Percentiles rank a stretch among this genome's conserved stretches.
Evolutionary conservation across 805 yeast genomes (phyloP).

Genomic region (Pichia sporocuriosa): DNA sequence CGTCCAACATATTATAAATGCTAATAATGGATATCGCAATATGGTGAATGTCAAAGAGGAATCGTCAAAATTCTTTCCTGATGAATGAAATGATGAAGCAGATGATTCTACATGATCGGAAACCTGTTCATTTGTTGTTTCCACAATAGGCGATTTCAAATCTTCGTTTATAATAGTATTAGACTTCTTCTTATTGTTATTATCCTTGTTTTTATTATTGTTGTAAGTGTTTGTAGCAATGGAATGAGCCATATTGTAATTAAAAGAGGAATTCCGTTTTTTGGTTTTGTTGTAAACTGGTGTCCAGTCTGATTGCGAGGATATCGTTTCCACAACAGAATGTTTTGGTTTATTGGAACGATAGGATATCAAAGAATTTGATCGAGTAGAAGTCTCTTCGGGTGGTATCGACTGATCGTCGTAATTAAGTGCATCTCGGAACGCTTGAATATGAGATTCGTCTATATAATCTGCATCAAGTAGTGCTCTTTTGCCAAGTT

Average conservation of each 20-base stretch:
- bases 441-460: constrained; percentile 30
- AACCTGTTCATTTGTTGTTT: constrained; percentile 2
- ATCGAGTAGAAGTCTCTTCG: neutral
- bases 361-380: constrained; percentile 1
- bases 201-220: too few relatives aligned
- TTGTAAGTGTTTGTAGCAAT: too few relatives aligned
- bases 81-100: neutral
- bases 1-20: constrained; percentile 50
- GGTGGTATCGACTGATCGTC: constrained; percentile 21
- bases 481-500: too few relatives aligned
- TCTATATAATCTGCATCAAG: constrained; percentile 22
- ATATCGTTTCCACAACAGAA: constrained; percentile 20
- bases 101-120: neutral
- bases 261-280: constrained; percentile 10
- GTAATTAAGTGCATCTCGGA: constrained; percentile 31
- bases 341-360: neutral
- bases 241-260: neutral
- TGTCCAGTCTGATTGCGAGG: constrained; percentile 41
- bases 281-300: constrained; percentile 32
- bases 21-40: constrained; percentile 60
- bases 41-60: constrained; percentile 34
- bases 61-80: constrained; percentile 12
- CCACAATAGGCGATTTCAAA: constrained; percentile 7
- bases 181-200: too few relatives aligned
- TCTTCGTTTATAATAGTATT: too few relatives aligned